Conservation (phyloP, 768 basidiomycete genomes). For the Auricularia auricula-judae region DNA sequence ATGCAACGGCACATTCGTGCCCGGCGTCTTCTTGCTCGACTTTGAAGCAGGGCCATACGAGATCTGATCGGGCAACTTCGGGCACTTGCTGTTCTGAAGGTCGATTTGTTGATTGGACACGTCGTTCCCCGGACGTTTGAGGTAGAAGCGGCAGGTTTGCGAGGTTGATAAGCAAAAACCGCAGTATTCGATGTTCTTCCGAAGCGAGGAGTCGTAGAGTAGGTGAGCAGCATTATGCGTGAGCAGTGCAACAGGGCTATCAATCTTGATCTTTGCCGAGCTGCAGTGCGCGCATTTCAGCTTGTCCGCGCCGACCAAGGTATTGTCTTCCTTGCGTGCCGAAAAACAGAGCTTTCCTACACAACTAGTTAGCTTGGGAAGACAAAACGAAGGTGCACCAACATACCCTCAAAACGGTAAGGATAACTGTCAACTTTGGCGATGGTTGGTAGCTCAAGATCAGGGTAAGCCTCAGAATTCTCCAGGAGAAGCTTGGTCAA, state of each 20-base stretch:
- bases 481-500: not conserved
- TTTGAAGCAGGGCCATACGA: not conserved
- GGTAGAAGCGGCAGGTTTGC: not conserved
- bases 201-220: not conserved
- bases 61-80: not conserved
- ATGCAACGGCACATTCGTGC: not conserved
- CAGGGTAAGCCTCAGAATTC: not conserved
- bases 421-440: not conserved
- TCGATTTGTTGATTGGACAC: not conserved
- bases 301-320: not conserved
- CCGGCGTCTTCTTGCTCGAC: not conserved
- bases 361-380: not conserved
- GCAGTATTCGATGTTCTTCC: not conserved
- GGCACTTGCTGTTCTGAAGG: not conserved
- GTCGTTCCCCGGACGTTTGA: not conserved
- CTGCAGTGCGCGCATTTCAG: not conserved
- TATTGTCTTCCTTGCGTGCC: not conserved
- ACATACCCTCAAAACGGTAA: not conserved
- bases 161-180: not conserved
- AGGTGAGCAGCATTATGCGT: not conserved
- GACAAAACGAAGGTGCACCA: not conserved
- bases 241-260: not conserved
- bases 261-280: not conserved
- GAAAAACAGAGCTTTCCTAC: not conserved
- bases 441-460: not conserved